Conservation (phyloP, 2,329 filamentous ascomycete genomes). For the Hymenoscyphus repandus region DNA sequence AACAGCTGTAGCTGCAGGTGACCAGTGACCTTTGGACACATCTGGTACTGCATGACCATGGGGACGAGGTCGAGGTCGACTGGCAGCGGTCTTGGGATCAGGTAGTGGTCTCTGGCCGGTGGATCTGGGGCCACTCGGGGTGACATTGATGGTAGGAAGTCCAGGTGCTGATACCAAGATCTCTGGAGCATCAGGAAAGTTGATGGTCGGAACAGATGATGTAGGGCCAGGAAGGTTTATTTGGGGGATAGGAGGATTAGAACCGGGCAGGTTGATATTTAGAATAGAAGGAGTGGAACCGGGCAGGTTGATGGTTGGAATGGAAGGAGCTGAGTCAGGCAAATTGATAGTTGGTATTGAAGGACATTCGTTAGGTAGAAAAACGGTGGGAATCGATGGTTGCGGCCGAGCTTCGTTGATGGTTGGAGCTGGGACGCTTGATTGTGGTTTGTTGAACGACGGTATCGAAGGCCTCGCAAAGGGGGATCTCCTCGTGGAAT, state of each 20-base stretch:
- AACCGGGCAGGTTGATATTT: conserved; percentile 17
- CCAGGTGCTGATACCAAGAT: conserved; percentile 23
- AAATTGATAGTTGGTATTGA: conserved; percentile 1
- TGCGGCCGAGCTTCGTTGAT: conserved; percentile 43
- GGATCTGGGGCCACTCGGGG: conserved; percentile 23
- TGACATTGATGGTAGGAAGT: conserved; percentile 45
- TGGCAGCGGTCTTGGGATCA: conserved; percentile 34
- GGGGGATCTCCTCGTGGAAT: conserved; percentile 18
- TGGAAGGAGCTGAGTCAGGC: conserved; percentile 1
- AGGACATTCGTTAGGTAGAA: conserved; percentile 36
- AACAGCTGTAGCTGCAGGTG: conserved; percentile 41
- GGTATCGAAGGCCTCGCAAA: neutral
- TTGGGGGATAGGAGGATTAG: conserved; percentile 12
- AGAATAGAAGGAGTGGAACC: conserved; percentile 10
- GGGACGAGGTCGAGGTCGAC: conserved; percentile 26
- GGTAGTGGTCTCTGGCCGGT: conserved; percentile 29
- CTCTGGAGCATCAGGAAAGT: conserved; percentile 25
- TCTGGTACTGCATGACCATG: conserved; percentile 33
- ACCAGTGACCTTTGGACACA: conserved; percentile 45
- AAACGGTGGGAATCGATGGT: conserved; percentile 35
- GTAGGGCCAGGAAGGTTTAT: conserved; percentile 36
- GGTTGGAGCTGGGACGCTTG: conserved; percentile 38
- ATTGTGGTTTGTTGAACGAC: neutral
- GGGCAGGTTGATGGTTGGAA: conserved; percentile 17
- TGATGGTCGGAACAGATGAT: conserved; percentile 28